Conservation (phyloP, 768 basidiomycete species). For the Rhizopogon vinicolor region DNA sequence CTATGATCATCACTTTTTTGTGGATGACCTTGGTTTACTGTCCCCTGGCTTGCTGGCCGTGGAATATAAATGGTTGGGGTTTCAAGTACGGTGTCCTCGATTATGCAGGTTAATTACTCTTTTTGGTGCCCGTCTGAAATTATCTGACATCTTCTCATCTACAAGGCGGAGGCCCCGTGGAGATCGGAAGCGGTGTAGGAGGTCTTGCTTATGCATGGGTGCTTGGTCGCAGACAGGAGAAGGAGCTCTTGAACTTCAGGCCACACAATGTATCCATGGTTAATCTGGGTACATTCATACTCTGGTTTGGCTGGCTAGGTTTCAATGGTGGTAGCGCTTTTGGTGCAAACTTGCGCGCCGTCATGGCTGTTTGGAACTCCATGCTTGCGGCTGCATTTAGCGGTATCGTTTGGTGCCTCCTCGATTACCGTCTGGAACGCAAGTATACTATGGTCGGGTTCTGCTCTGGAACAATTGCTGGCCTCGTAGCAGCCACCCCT, state of each 20-base stretch:
- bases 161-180: conserved; percentile 80
- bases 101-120: conserved; percentile 57
- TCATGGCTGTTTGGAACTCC: conserved; percentile 84
- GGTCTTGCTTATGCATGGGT: conserved; percentile 86
- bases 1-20: conserved; percentile 74
- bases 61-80: conserved; percentile 81
- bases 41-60: conserved; percentile 83
- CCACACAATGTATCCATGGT: conserved; percentile 87
- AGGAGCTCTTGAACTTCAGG: conserved; percentile 72
- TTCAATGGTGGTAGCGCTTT: conserved; percentile 91
- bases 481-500: conserved; percentile 86
- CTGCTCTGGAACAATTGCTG: conserved; percentile 85
- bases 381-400: conserved; percentile 82
- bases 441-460: conserved; percentile 91
- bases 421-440: conserved; percentile 75
- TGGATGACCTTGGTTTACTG: conserved; percentile 90
- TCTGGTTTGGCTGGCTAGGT: conserved; percentile 88
- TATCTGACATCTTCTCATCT: neutral
- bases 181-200: conserved; percentile 80
- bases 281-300: conserved; percentile 76
- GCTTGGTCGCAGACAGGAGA: conserved; percentile 74
- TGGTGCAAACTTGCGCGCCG: conserved; percentile 81
- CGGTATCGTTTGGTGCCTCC: conserved; percentile 77
- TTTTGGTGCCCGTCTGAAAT: neutral
- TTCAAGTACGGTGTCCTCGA: conserved; percentile 83